Evolutionary conservation across 1,284 basidiomycete genomes (phyloP).

Genomic region (Sporisorium graminicola): DNA sequence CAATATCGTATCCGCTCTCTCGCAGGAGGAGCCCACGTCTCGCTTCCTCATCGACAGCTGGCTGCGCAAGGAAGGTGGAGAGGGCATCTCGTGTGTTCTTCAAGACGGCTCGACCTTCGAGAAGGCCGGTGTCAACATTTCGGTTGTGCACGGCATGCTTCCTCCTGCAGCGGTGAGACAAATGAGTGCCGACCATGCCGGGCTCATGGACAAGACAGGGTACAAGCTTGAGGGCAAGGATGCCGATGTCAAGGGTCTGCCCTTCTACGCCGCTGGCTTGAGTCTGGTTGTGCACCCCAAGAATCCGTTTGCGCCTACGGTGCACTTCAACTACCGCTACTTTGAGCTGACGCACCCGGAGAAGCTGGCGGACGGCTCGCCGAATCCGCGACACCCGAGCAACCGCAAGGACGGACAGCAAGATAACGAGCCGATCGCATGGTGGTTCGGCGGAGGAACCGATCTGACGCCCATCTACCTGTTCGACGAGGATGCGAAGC

Average conservation of each 20-base stretch:
- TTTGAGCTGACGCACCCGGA: constrained; percentile 77
- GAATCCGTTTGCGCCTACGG: constrained; percentile 82
- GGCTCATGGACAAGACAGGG: constrained; percentile 68
- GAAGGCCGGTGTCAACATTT: constrained; percentile 97
- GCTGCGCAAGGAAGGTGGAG: constrained; percentile 85
- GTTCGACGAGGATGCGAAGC: constrained; percentile 84
- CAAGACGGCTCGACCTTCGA: constrained; percentile 82
- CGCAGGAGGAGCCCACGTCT: constrained; percentile 77
- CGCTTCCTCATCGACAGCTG: constrained; percentile 89
- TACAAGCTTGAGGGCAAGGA: constrained; percentile 70
- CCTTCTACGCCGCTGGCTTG: constrained; percentile 93
- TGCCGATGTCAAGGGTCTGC: constrained; percentile 77
- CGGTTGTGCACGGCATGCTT: constrained; percentile 87
- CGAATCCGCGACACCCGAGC: constrained; percentile 63
- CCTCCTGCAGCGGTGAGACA: constrained; percentile 89
- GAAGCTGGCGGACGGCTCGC: constrained; percentile 64
- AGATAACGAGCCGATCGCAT: constrained; percentile 75
- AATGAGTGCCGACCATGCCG: constrained; percentile 92
- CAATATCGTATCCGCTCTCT: constrained; percentile 83
- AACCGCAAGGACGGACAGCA: constrained; percentile 36
- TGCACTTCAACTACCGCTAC: constrained; percentile 97
- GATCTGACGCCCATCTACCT: constrained; percentile 96
- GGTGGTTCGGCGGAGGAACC: constrained; percentile 99
- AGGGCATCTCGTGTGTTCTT: constrained; percentile 89
- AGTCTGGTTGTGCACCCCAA: constrained; percentile 92